Percentiles rank a stretch among this genome's conserved stretches.
Conservation (phyloP, 257 asterid genomes). For the Lantana camara region DNA sequence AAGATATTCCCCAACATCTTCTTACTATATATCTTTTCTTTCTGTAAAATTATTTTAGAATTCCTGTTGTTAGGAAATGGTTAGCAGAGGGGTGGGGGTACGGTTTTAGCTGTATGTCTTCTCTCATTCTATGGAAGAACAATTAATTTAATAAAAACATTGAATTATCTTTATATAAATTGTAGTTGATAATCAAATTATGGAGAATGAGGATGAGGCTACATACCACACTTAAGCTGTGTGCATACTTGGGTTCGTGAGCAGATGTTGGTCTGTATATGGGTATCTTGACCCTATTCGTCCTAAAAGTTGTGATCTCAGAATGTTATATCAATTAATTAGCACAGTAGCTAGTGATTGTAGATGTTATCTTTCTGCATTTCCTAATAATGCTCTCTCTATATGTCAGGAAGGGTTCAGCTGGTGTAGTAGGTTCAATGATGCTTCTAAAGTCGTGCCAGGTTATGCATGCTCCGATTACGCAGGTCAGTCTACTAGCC, state of each 20-base stretch:
- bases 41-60: no score
- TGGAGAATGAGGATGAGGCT: not conserved
- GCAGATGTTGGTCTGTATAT: not conserved
- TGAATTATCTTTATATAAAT: not conserved
- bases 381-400: constrained; percentile 38
- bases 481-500: constrained; percentile 60
- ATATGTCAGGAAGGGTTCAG: constrained; percentile 60
- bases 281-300: not conserved
- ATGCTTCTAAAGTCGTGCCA: constrained; percentile 76
- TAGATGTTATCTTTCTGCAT: constrained; percentile 27
- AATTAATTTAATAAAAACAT: not conserved
- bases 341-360: constrained; percentile 26
- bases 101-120: not conserved
- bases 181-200: not conserved
- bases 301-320: constrained; percentile 31
- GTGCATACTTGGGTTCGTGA: not conserved
- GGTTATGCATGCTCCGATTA: constrained; percentile 74
- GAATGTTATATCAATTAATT: constrained; percentile 20
- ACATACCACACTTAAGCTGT: not conserved
- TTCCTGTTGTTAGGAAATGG: no score
- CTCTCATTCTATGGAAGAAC: not conserved
- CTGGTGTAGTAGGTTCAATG: constrained; percentile 58
- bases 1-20: not conserved
- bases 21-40: no score
- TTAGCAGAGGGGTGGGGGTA: not conserved